These are phyloP conservation scores for Paecilomyces variotii DNA, from an alignment of 2,329 filamentous ascomycete species.

Conservation along the genomic window DNA sequence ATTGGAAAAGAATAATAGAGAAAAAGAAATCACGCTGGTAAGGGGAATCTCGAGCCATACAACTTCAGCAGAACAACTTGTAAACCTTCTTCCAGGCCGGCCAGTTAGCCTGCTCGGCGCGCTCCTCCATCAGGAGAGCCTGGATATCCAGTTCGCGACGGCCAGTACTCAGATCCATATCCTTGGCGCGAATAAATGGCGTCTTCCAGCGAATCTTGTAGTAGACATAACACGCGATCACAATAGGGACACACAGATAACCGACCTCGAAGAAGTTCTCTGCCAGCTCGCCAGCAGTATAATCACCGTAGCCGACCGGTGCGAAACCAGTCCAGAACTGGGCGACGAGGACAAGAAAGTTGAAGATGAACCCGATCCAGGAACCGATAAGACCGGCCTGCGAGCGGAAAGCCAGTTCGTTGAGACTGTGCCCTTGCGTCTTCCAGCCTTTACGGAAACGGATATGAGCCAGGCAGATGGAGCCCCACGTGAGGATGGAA, in stretches of 20 bases:
- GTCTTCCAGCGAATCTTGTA: slow-evolving; percentile 74
- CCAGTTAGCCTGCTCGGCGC: slow-evolving; percentile 63
- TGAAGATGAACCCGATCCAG: slow-evolving; percentile 70
- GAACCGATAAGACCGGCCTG: slow-evolving; percentile 74
- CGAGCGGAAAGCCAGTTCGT: slow-evolving; percentile 72
- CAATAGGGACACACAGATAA: slow-evolving; percentile 52
- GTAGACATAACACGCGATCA: slow-evolving; percentile 53
- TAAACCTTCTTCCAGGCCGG: slow-evolving; percentile 70
- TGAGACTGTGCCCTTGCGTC: slow-evolving; percentile 57
- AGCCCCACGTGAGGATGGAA: slow-evolving; percentile 69
- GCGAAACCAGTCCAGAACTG: slow-evolving; percentile 86
- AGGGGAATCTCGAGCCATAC: slow-evolving; percentile 1
- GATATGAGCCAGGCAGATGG: slow-evolving; percentile 85
- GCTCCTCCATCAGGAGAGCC: slow-evolving; percentile 70
- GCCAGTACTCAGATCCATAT: slow-evolving; percentile 85
- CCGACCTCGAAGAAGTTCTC: slow-evolving; percentile 59
- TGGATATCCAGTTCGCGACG: slow-evolving; percentile 76
- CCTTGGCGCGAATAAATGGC: slow-evolving; percentile 54
- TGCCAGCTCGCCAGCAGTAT: slow-evolving; percentile 41
- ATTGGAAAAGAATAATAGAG: slow-evolving; percentile 3
- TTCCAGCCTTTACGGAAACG: slow-evolving; percentile 81
- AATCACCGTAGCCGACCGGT: slow-evolving; percentile 53
- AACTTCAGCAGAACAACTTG: slow-evolving; percentile 58
- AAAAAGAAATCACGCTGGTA: slow-evolving; percentile 3
- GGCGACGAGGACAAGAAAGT: slow-evolving; percentile 65